phyloP scores from a whole-genome alignment of 352 stramenopile species.

The Phytopythium sindhum region DNA sequence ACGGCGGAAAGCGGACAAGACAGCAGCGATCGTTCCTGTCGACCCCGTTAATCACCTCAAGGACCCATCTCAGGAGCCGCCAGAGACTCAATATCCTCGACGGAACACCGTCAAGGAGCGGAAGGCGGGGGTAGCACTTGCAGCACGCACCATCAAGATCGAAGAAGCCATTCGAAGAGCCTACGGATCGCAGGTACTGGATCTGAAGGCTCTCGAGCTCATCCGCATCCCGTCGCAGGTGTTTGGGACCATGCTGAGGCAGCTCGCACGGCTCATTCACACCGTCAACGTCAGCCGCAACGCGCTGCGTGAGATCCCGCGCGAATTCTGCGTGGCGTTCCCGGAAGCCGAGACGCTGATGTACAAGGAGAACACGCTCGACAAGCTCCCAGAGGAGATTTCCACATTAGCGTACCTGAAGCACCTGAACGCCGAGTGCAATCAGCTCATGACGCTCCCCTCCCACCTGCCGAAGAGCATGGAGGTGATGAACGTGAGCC shows the following conservation, averaged over 20 bases:
- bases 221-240: constrained; percentile 54
- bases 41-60: neutral
- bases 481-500: constrained; percentile 28
- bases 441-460: constrained; percentile 48
- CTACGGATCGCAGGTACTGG: constrained; percentile 52
- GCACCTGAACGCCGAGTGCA: constrained; percentile 50
- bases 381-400: constrained; percentile 27
- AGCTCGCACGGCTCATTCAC: constrained; percentile 55
- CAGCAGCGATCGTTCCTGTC: constrained; percentile 7
- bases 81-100: constrained; percentile 3
- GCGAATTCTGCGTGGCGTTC: constrained; percentile 51
- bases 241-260: constrained; percentile 57
- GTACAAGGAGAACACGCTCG: constrained; percentile 68
- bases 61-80: neutral
- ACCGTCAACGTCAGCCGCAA: constrained; percentile 72
- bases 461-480: constrained; percentile 34
- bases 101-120: constrained; percentile 15
- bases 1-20: constrained; percentile 20
- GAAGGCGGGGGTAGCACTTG: constrained; percentile 11
- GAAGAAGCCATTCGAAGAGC: constrained; percentile 38
- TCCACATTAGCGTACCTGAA: constrained; percentile 30
- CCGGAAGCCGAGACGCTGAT: constrained; percentile 42
- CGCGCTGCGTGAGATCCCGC: constrained; percentile 50
- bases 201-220: constrained; percentile 65
- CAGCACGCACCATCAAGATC: constrained; percentile 19